These are phyloP conservation scores for Quaeritorhiza haematococci DNA, from an alignment of 371 early-diverging fungal species.

Conservation along the genomic window DNA sequence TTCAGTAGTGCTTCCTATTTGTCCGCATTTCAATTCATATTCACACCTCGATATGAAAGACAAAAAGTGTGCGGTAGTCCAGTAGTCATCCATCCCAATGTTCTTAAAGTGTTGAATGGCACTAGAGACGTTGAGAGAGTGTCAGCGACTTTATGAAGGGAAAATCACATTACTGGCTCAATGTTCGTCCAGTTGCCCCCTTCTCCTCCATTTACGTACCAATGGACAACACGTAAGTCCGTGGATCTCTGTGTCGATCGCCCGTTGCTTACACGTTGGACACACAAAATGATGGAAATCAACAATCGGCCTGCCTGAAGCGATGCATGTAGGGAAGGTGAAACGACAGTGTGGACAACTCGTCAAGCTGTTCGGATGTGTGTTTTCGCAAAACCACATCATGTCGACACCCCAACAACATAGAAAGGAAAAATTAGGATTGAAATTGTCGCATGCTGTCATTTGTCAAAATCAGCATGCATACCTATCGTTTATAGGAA, in stretches of 20 bases:
- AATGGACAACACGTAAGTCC: constrained; percentile 45
- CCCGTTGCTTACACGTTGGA: constrained; percentile 48
- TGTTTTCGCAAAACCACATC: no score
- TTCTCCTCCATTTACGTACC: constrained; percentile 20
- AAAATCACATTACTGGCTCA: constrained; percentile 1
- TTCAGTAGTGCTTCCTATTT: no score
- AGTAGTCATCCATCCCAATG: no score
- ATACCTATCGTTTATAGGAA: constrained; percentile 35
- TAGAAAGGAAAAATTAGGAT: no score
- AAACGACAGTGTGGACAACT: constrained; percentile 38
- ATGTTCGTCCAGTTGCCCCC: not conserved
- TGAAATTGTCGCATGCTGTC: no score
- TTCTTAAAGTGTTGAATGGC: constrained; percentile 14
- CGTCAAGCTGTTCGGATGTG: constrained; percentile 27
- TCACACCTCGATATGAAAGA: no score
- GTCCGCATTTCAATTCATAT: no score
- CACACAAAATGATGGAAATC: constrained; percentile 49
- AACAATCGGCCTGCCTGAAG: constrained; percentile 46
- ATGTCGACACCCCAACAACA: no score
- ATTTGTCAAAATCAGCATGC: not conserved
- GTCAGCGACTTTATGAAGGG: constrained; percentile 5
- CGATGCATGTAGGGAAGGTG: constrained; percentile 46
- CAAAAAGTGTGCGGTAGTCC: no score
- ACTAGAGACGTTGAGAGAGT: constrained; percentile 10
- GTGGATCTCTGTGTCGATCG: constrained; percentile 41